Evolutionary conservation across 805 yeast genomes (phyloP).

Genomic region (Teunomyces kruisii): DNA sequence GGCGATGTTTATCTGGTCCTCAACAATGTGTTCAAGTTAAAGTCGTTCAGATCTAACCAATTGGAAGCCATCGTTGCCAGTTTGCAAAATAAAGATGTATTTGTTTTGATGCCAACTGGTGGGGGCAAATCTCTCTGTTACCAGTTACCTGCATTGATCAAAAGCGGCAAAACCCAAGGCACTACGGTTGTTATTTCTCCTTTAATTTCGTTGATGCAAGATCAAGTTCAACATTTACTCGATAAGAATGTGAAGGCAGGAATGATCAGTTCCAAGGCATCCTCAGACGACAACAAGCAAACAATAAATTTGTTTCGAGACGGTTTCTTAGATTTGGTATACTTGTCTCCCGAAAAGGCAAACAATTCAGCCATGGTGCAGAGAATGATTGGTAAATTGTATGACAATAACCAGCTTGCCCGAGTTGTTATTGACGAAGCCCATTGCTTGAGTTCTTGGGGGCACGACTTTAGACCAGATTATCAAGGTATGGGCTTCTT

Average conservation of each 20-base stretch:
- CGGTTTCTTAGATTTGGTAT: constrained; percentile 73
- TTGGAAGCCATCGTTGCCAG: constrained; percentile 82
- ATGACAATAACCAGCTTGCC: constrained; percentile 61
- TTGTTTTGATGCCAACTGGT: constrained; percentile 97
- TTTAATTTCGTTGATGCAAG: constrained; percentile 94
- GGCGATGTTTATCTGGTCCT: constrained; percentile 63
- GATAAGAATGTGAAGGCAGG: constrained; percentile 74
- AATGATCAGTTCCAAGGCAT: constrained; percentile 80
- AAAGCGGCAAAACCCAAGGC: constrained; percentile 72
- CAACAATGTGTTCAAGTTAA: constrained; percentile 58
- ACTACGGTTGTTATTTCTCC: constrained; percentile 94
- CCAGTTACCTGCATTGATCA: constrained; percentile 87
- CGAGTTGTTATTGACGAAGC: constrained; percentile 95
- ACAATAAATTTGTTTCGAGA: constrained; percentile 60
- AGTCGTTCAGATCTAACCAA: constrained; percentile 77
- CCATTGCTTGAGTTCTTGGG: constrained; percentile 98
- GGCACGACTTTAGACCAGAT: constrained; percentile 97
- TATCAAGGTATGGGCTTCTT: constrained; percentile 78
- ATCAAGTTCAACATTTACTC: constrained; percentile 82
- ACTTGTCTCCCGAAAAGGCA: constrained; percentile 93
- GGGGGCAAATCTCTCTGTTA: constrained; percentile 97
- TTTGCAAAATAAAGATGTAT: constrained; percentile 76
- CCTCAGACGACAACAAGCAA: constrained; percentile 59
- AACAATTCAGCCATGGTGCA: constrained; percentile 70
- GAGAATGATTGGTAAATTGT: constrained; percentile 56